Evolutionary conservation across 352 stramenopile species (phyloP), one percentile per base, ranked within the genome.

Genomic region (Pythium sp.): DNA sequence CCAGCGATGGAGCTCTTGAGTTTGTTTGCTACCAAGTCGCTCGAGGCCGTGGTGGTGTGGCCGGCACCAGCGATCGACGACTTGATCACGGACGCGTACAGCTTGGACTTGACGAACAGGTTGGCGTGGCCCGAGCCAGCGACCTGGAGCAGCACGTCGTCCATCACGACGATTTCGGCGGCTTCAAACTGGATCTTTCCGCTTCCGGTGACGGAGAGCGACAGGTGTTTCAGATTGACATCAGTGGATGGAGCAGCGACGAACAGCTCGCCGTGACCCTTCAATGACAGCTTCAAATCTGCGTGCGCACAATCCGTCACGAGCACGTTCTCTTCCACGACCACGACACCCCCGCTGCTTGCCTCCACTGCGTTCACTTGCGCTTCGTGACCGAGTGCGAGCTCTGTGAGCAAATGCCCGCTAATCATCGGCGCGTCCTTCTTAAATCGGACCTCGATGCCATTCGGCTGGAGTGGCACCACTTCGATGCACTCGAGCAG

Each of bases 401-500:
- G 34, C 30, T 69, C 64, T 12, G 53, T 64, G 24, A 69, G 38
- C 22, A 69, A 57, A 43, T 69, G 64, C 1, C 64, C 64, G 11
- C 38, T 32, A 2, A 64, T 15, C 26, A 28, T 22, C 3, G 51
- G 41, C 5, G 41, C 28, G 18, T 58, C 36, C 20, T 64, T 46
- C 55, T 69, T 69, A 38, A 69, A 64, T 15, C 64, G 64, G 38
- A 69, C 36, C 28, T 69, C 64, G 22, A 69, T 28, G 9, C 64
- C 54, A 15, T 69, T 56, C 9, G 64, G 38, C 41, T 34, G 32
- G 8, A 69, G 26, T 1, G 51, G 54, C n/a, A 69, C 64, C 18
- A 69, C 64, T 57, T 69, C 64, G 9, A 69, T n/a, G 41, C 64
- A 69, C 2, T 63, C 64, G 41, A 69, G 38, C 7, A 69, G 28